Conservation (phyloP, 192 early-diverging fungal genomes). For the Umbelopsis sp. region DNA sequence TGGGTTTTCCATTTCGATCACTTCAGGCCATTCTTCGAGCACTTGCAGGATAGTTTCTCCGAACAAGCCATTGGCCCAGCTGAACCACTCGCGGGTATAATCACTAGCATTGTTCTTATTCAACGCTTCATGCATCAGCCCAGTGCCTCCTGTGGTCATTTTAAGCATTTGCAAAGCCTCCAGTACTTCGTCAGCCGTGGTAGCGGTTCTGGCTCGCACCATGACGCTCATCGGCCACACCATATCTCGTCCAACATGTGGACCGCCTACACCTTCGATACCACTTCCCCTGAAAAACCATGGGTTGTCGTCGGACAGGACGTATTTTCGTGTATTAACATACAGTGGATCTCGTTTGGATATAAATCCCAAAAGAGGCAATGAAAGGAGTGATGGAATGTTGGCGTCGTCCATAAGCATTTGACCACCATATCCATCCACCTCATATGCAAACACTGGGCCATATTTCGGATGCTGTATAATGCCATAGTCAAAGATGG, state of each 20-base stretch:
- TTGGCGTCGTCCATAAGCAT: constrained; percentile 77
- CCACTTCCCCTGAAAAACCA: constrained; percentile 63
- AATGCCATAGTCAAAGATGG: constrained; percentile 54
- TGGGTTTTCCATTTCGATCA: constrained; percentile 11
- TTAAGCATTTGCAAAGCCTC: constrained; percentile 60
- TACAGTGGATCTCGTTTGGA: constrained; percentile 52
- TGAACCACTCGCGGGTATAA: constrained; percentile 58
- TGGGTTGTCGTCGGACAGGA: constrained; percentile 66
- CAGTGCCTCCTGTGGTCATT: constrained; percentile 48
- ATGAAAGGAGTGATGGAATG: constrained; percentile 60
- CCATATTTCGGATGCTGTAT: constrained; percentile 55
- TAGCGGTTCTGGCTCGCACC: constrained; percentile 57
- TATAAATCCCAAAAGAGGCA: constrained; percentile 66
- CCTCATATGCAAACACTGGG: constrained; percentile 66
- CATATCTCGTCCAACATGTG: constrained; percentile 52
- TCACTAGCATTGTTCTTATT: constrained; percentile 39
- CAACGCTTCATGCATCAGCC: constrained; percentile 71
- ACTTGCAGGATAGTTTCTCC: constrained; percentile 44
- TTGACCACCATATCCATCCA: constrained; percentile 69
- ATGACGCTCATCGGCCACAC: constrained; percentile 74
- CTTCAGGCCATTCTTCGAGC: constrained; percentile 23
- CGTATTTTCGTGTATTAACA: constrained; percentile 55
- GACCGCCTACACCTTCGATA: constrained; percentile 62
- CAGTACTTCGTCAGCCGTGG: constrained; percentile 47
- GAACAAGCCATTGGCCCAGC: constrained; percentile 66